Base-by-base conservation (phyloP, 2,329 filamentous ascomycete species). In the Fusarium cyanostomum region DNA sequence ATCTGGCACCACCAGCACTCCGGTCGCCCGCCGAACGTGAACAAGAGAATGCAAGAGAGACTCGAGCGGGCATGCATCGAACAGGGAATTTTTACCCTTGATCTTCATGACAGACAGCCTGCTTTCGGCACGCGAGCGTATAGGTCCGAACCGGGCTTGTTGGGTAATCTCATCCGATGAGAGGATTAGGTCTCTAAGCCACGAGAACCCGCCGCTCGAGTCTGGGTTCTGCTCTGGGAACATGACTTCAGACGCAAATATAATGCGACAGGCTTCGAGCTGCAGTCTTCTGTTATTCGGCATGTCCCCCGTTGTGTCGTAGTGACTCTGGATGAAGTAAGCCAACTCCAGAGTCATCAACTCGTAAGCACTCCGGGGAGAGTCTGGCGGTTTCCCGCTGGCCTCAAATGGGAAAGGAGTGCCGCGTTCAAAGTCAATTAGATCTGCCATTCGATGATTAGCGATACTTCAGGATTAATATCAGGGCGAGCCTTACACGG, bases 401-500 rank as follows among this genome's bases (percentile, higher is more conserved):
- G 62, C 68, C 0, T 53, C 43, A 18, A 69, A 71, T 0, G 68
- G 68, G 10, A 60, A 58, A 0, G 66, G 68, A 0, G 68, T 71
- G 3, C 46, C 50, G 9, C 64, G 43, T 26, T 71, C 68, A 8
- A 56, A 46, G 7, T 69, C 58, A 0, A 71, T 66, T 4, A 68
- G 38, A 39, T 71, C 68, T 70, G 13, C 4, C 1, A 11, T 26
- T 0, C 21, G 21, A 21, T 21, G 21, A 8, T 58, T 31, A 58
- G 52, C n/a, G 7, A 21, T 1, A 0, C 13, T 3, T 26, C 11
- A 34, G 16, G 3, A n/a, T 8, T 3, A 7, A 21, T 12, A 1
- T 7, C 1, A 0, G 7, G 21, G 4, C 2, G 5, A 3, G 2
- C 27, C 72, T 52, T 60, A 78, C 77, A 79, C 4, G 78, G 78